Conservation (phyloP, 208 protist genomes). For the Leishmania mexicana region DNA sequence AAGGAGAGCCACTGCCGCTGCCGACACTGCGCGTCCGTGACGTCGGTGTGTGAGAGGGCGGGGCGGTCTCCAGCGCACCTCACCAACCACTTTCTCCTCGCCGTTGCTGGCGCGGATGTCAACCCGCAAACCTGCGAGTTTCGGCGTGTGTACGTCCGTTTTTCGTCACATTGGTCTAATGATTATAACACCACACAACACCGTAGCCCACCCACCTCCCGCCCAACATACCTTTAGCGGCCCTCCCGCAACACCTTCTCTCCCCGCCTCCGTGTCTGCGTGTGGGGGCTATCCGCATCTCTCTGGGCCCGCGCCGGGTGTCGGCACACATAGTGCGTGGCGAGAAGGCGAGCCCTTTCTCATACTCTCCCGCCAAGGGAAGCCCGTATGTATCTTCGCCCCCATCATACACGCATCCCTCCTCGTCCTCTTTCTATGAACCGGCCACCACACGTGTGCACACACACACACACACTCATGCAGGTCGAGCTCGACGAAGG, state of each 20-base stretch:
- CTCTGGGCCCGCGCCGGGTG: neutral
- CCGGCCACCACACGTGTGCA: neutral
- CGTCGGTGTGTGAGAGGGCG: neutral
- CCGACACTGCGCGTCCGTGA: neutral
- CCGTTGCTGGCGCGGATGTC: neutral
- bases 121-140: neutral
- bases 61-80: neutral
- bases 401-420: neutral
- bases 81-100: neutral
- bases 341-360: neutral
- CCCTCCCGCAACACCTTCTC: neutral
- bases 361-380: neutral
- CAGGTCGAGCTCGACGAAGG: neutral
- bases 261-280: neutral
- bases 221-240: neutral
- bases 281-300: neutral
- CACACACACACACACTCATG: neutral
- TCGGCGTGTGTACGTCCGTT: neutral
- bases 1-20: neutral
- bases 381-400: neutral
- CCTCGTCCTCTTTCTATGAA: neutral
- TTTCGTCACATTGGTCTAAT: neutral
- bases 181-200: neutral
- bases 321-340: neutral
- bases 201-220: neutral